Evolutionary conservation across 1,284 basidiomycete species (phyloP), one percentile per base, ranked within the genome.

Genomic region (Leucoagaricus sp.): DNA sequence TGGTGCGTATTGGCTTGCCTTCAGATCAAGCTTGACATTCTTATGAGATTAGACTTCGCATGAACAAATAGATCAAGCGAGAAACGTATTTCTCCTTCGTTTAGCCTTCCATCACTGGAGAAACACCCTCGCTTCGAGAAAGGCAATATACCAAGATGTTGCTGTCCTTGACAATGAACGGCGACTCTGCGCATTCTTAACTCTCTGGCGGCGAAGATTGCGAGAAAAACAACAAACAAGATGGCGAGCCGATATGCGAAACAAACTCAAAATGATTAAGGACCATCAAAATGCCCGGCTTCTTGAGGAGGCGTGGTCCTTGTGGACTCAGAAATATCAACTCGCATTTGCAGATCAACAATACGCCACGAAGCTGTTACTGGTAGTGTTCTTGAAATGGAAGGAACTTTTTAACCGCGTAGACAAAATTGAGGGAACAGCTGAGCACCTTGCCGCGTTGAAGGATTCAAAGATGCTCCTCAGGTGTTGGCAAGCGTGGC

Each of bases 181-280:
- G 23, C 69, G 68, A 50, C 66, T 84, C 44, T 78, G 71, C 52
- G 62, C 63, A 9, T 70, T 72, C 9, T 63, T 88, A 46, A 58
- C 63, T 3, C 53, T 69, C 3, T 90, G 87, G 87, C 77, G 75
- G 57, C 60, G 62, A 26, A 81, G 72, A 59, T 63, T 81, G 1
- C 80, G 77, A 59, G 75, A 80, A 62, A 82, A 75, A 63, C 74
- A 77, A 59, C 83, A 85, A 61, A 60, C 72, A 4, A 72, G 76
- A 49, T 88, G 88, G 87, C 78, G 86, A 25, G 72, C 79, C 31
- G 81, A 81, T 40, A 88, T 90, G 85, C 84, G 89, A 21, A 64
- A 72, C 49, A 85, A 80, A 59, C 86, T 89, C 83, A 86, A 83
- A 63, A 67, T 69, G 17, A 71, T 87, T 40, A 83, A 81, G 49